Percentiles rank a stretch among this genome's conserved stretches.
These are phyloP conservation scores for Yamadazyma sp. DNA, from an alignment of 805 yeast genomes.

Conservation along the genomic window DNA sequence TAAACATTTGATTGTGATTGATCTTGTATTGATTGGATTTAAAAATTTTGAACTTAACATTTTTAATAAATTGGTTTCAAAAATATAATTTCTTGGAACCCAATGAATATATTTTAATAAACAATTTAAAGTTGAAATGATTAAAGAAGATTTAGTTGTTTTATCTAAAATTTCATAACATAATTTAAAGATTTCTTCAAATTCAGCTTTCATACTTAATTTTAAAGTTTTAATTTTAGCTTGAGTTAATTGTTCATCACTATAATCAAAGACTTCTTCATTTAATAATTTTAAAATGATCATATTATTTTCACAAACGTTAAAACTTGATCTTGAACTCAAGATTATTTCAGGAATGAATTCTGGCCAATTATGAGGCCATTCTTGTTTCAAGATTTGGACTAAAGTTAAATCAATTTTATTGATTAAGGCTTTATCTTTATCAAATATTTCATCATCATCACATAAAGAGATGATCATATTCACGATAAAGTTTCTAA, in stretches of 20 bases:
- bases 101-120: slow-evolving; percentile 85
- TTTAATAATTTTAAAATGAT: slow-evolving; percentile 80
- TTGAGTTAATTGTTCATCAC: slow-evolving; percentile 96
- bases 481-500: slow-evolving; percentile 87
- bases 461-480: slow-evolving; percentile 92
- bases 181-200: slow-evolving; percentile 86
- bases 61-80: slow-evolving; percentile 78
- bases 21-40: slow-evolving; percentile 73
- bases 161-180: slow-evolving; percentile 93
- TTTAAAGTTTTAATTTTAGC: slow-evolving; percentile 86
- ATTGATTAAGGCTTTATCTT: slow-evolving; percentile 80
- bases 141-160: slow-evolving; percentile 78
- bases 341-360: slow-evolving; percentile 90
- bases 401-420: slow-evolving; percentile 93
- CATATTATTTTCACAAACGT: slow-evolving; percentile 98
- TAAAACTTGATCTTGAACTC: slow-evolving; percentile 79
- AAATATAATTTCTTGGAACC: slow-evolving; percentile 89
- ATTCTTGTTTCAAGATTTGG: slow-evolving; percentile 92
- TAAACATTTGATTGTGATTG: slow-evolving; percentile 83
- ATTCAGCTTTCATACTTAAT: slow-evolving; percentile 81
- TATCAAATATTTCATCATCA: slow-evolving; percentile 66
- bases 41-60: slow-evolving; percentile 74
- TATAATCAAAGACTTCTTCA: slow-evolving; percentile 94
- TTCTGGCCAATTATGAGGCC: slow-evolving; percentile 99
- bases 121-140: slow-evolving; percentile 80